Evolutionary conservation across 306 rosid genomes (phyloP).

Genomic region (Citrullus mucosospermus): DNA sequence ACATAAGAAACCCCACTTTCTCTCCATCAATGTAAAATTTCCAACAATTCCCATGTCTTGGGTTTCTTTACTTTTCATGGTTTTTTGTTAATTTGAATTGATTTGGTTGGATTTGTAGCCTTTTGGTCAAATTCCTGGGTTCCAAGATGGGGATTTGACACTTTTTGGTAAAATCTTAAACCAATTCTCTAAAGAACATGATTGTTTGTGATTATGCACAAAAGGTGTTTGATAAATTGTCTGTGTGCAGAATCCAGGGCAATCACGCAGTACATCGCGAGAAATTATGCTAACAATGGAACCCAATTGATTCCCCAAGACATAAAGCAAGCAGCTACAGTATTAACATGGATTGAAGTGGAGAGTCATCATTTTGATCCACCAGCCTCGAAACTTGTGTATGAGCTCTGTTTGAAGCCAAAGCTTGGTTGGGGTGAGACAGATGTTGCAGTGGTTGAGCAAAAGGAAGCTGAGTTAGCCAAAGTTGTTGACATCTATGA

Average conservation of each 20-base stretch:
- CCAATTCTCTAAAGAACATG: too few relatives aligned
- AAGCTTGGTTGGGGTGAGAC: conserved; percentile 10
- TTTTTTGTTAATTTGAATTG: neutral
- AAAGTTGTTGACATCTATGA: conserved; percentile 53
- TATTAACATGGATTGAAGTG: conserved; percentile 38
- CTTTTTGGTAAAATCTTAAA: conserved; percentile 35
- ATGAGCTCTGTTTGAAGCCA: conserved; percentile 34
- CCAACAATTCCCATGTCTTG: neutral
- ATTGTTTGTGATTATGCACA: neutral
- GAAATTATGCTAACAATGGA: conserved; percentile 36
- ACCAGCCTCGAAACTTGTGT: conserved; percentile 32
- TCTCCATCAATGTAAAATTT: conserved; percentile 46
- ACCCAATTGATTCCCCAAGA: conserved; percentile 22
- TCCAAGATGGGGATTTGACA: conserved; percentile 53
- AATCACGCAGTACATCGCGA: conserved; percentile 27
- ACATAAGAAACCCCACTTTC: conserved; percentile 43
- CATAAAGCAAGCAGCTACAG: conserved; percentile 26
- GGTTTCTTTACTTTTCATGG: neutral
- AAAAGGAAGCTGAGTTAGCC: conserved; percentile 32
- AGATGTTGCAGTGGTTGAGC: conserved; percentile 35
- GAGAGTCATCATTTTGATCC: conserved; percentile 43
- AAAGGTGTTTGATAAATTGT: neutral
- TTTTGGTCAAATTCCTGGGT: conserved; percentile 67
- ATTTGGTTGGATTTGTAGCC: conserved; percentile 30
- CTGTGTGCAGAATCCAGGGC: conserved; percentile 40